These are phyloP conservation scores for Fusarium longipes DNA, from an alignment of 2,329 filamentous ascomycete species.

Conservation along the genomic window DNA sequence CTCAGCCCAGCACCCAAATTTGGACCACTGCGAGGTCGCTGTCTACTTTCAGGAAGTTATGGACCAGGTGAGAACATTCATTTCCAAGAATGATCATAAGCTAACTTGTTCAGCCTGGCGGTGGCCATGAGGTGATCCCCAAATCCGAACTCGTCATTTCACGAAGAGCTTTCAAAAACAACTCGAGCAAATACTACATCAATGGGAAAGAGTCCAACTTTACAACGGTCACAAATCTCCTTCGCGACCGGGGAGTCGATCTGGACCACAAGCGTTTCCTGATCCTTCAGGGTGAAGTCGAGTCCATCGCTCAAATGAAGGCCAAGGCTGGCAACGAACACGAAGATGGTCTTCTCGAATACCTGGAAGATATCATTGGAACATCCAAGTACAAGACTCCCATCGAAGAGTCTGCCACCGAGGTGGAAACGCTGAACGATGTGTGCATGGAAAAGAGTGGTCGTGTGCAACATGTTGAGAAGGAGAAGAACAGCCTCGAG, in stretches of 20 bases:
- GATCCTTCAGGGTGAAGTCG: conserved; percentile 96
- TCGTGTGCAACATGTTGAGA: conserved; percentile 96
- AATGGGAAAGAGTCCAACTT: conserved; percentile 91
- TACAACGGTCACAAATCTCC: conserved; percentile 86
- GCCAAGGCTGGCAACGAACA: conserved; percentile 94
- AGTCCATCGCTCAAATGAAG: conserved; percentile 99
- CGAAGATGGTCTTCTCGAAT: conserved; percentile 94
- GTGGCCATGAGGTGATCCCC: conserved; percentile 80
- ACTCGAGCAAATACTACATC: conserved; percentile 98
- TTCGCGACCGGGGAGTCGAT: conserved; percentile 90
- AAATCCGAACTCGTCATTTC: conserved; percentile 89
- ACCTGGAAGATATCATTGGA: conserved; percentile 97
- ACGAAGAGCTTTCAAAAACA: conserved; percentile 95
- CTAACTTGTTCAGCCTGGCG: conserved; percentile 67
- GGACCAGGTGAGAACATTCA: conserved; percentile 69
- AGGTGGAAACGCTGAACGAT: conserved; percentile 94
- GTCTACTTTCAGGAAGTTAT: conserved; percentile 97
- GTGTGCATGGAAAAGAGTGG: conserved; percentile 94
- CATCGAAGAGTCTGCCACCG: conserved; percentile 90
- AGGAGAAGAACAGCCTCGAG: conserved; percentile 91
- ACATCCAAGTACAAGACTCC: conserved; percentile 98
- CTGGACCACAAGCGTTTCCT: conserved; percentile 98
- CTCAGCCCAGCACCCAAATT: conserved; percentile 84
- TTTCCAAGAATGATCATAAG: too few species aligned
- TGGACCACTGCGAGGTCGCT: conserved; percentile 93